Conservation (phyloP, 192 early-diverging fungal species). For the Spinellus fusiger region DNA sequence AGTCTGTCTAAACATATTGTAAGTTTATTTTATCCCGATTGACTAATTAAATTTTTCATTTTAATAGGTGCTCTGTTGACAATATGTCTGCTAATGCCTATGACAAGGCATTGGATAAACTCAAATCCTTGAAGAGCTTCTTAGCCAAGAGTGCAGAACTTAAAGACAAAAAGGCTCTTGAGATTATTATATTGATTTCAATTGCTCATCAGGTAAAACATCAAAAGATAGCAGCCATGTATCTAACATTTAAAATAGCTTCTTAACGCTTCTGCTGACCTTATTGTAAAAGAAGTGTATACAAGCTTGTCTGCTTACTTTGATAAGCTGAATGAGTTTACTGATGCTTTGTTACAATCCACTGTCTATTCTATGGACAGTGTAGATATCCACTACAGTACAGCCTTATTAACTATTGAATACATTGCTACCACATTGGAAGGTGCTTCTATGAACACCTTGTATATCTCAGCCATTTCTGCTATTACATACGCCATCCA, state of each 20-base stretch:
- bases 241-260: conserved; percentile 4
- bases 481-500: conserved; percentile 10
- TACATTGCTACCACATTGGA: not conserved
- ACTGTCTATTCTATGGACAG: conserved; percentile 8
- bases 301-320: not conserved
- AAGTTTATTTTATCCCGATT: conserved; percentile 7
- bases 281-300: not conserved
- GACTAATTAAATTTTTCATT: not conserved
- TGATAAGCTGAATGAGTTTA: conserved; percentile 2
- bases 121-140: conserved; percentile 13
- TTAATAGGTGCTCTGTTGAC: conserved; percentile 20
- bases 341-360: not conserved
- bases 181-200: conserved; percentile 11
- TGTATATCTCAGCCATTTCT: conserved; percentile 10
- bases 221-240: not conserved
- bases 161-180: conserved; percentile 14
- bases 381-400: not conserved
- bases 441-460: conserved; percentile 1
- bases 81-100: conserved; percentile 24
- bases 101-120: conserved; percentile 3
- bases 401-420: not conserved
- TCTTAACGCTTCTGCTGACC: conserved; percentile 6
- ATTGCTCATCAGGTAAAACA: conserved; percentile 22
- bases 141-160: conserved; percentile 2
- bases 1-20: conserved; percentile 43